These are phyloP conservation scores for Candida mesenterica DNA, from an alignment of 1,139 yeast genomes.

Conservation along the genomic window DNA sequence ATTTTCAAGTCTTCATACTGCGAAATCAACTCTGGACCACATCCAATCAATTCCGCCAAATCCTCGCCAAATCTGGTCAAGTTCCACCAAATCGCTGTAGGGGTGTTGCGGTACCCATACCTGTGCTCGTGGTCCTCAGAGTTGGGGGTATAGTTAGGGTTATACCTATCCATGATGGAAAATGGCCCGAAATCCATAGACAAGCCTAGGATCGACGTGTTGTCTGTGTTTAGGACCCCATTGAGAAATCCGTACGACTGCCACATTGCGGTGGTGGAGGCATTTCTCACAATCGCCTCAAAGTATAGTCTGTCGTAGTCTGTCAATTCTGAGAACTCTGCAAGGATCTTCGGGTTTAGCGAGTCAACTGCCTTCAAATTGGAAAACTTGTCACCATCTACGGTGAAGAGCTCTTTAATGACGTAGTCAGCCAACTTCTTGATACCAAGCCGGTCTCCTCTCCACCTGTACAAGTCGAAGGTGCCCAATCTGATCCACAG, in stretches of 20 bases:
- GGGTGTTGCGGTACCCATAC: conserved; percentile 79
- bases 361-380: conserved; percentile 15
- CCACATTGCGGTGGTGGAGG: conserved; percentile 78
- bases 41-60: conserved; percentile 77
- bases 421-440: conserved; percentile 69
- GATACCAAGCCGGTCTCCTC: conserved; percentile 67
- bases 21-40: conserved; percentile 51
- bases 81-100: conserved; percentile 93
- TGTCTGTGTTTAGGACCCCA: conserved; percentile 94
- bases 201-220: conserved; percentile 81
- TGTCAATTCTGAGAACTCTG: conserved; percentile 51
- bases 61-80: conserved; percentile 82
- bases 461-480: conserved; percentile 79
- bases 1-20: conserved; percentile 35
- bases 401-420: conserved; percentile 59
- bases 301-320: conserved; percentile 70
- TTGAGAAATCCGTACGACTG: conserved; percentile 90
- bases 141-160: conserved; percentile 83
- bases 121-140: conserved; percentile 76
- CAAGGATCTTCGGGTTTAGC: conserved; percentile 19
- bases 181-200: conserved; percentile 96
- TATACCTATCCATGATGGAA: conserved; percentile 81
- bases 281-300: conserved; percentile 71
- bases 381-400: conserved; percentile 34
- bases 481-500: conserved; percentile 87